These are phyloP conservation scores for Pachysandra terminalis DNA, from an alignment of 164 flowering plant species.

Conservation along the genomic window DNA sequence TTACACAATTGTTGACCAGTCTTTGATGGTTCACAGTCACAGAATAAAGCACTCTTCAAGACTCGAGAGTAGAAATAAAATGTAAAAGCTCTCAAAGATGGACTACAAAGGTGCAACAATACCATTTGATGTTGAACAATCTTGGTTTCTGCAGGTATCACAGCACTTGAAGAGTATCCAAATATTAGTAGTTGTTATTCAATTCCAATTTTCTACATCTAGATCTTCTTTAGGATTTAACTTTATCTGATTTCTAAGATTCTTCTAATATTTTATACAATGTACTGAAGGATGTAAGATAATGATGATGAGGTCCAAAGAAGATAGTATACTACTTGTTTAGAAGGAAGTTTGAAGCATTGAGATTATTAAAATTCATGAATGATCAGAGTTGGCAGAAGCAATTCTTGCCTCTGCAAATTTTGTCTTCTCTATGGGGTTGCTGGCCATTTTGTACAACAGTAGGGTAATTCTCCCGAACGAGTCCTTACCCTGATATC, in stretches of 20 bases:
- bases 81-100: too few species aligned
- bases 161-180: too few species aligned
- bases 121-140: too few species aligned
- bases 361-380: neutral
- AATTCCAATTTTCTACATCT: too few species aligned
- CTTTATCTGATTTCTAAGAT: neutral
- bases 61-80: too few species aligned
- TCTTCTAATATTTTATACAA: neutral
- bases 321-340: neutral
- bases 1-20: too few species aligned
- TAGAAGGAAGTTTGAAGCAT: neutral
- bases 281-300: neutral
- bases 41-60: too few species aligned
- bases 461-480: neutral
- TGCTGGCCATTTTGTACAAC: neutral
- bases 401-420: neutral
- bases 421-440: neutral
- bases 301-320: neutral
- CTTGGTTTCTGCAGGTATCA: too few species aligned
- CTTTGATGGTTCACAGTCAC: too few species aligned
- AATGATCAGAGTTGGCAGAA: neutral
- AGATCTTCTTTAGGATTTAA: neutral
- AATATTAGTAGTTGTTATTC: too few species aligned
- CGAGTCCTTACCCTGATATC: too few species aligned
- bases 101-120: too few species aligned